Conservation (phyloP, 768 basidiomycete genomes). For the Russula griseocarnosa region DNA sequence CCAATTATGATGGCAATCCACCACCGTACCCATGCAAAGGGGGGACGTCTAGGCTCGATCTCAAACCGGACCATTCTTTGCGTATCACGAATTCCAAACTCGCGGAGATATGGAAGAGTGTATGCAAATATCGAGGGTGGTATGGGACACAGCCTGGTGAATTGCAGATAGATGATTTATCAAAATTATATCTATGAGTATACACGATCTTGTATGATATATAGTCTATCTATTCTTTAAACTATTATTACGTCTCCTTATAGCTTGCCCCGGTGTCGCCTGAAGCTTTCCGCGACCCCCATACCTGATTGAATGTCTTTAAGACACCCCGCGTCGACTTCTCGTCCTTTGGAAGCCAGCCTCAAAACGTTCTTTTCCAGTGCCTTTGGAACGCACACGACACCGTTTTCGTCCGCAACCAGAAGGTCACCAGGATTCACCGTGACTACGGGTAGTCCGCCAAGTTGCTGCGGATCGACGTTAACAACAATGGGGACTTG, state of each 20-base stretch:
- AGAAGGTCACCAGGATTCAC: conserved; percentile 78
- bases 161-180: not conserved
- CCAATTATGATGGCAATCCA: conserved; percentile 14
- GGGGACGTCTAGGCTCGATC: not conserved
- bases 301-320: conserved; percentile 70
- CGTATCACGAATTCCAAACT: conserved; percentile 17
- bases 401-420: conserved; percentile 85
- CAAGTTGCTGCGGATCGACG: conserved; percentile 33
- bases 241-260: conserved; percentile 34
- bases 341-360: conserved; percentile 53
- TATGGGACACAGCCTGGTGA: not conserved
- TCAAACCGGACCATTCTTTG: not conserved
- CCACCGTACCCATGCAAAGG: conserved; percentile 11
- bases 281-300: conserved; percentile 75
- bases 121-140: conserved; percentile 22
- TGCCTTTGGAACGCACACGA: conserved; percentile 68
- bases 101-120: conserved; percentile 19
- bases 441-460: conserved; percentile 49
- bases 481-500: conserved; percentile 59
- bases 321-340: conserved; percentile 68
- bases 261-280: conserved; percentile 57
- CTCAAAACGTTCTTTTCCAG: conserved; percentile 54
- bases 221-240: conserved; percentile 12
- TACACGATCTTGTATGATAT: not conserved
- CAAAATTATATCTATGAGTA: not conserved